Conservation (phyloP, 495 filamentous ascomycete species). For the Lentithecium fluviatile region DNA sequence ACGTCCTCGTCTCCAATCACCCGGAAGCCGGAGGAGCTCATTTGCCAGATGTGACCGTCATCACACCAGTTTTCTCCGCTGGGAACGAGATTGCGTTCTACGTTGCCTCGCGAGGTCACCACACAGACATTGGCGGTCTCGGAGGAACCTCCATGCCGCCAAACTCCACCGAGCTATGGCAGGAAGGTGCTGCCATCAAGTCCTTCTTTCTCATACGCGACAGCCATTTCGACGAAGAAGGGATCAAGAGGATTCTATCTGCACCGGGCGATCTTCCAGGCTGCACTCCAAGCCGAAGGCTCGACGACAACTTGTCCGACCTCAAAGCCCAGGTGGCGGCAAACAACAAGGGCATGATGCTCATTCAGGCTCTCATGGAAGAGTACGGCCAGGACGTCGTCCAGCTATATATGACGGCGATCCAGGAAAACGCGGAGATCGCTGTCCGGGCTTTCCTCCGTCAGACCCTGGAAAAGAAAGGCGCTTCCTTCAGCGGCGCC, state of each 20-base stretch:
- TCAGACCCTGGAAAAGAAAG: constrained; percentile 68
- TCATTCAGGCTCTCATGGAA: constrained; percentile 77
- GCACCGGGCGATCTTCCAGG: constrained; percentile 81
- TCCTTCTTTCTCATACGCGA: constrained; percentile 88
- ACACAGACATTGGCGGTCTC: constrained; percentile 95
- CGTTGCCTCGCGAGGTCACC: constrained; percentile 89
- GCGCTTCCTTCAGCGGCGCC: constrained; percentile 60
- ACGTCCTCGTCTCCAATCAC: constrained; percentile 93
- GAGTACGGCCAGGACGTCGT: constrained; percentile 90
- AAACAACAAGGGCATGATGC: constrained; percentile 88
- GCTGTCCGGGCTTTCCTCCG: constrained; percentile 76
- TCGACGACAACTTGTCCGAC: constrained; percentile 92
- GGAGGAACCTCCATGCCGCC: constrained; percentile 95
- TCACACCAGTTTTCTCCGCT: constrained; percentile 82
- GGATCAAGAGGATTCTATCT: constrained; percentile 76
- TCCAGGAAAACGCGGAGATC: constrained; percentile 86
- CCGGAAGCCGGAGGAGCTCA: constrained; percentile 86
- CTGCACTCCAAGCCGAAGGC: constrained; percentile 82
- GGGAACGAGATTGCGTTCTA: constrained; percentile 87
- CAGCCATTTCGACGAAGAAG: constrained; percentile 81
- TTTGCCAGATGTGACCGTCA: constrained; percentile 86
- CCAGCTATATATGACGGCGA: constrained; percentile 88
- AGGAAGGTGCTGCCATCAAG: constrained; percentile 91
- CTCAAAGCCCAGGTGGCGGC: constrained; percentile 92
- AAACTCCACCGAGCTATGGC: constrained; percentile 84